Evolutionary conservation across 2,329 filamentous ascomycete species (phyloP).

Genomic region (Waltergamsia citrina): DNA sequence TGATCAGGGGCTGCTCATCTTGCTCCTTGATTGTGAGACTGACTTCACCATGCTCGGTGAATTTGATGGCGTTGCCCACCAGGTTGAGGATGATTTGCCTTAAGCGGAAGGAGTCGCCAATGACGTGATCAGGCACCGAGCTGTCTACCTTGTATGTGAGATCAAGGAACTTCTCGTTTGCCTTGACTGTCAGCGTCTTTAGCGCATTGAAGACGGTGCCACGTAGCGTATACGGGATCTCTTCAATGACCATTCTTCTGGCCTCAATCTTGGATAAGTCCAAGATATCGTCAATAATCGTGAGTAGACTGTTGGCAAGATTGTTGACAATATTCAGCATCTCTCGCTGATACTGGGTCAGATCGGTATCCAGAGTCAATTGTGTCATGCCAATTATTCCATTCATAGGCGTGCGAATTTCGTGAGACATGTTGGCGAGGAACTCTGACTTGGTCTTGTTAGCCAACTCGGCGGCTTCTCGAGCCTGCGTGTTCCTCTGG

Average conservation of each 20-base stretch:
- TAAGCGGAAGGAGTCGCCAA: constrained; percentile 92
- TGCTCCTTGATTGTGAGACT: constrained; percentile 76
- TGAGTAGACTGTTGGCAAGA: constrained; percentile 81
- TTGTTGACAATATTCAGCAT: constrained; percentile 99
- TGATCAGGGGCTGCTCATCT: constrained; percentile 54
- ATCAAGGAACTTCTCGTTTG: constrained; percentile 90
- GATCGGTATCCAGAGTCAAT: constrained; percentile 73
- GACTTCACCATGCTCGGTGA: constrained; percentile 93
- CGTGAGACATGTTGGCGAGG: constrained; percentile 97
- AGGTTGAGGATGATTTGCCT: constrained; percentile 95
- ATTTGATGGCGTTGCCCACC: constrained; percentile 97
- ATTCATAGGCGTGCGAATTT: constrained; percentile 95
- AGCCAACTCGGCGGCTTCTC: constrained; percentile 90
- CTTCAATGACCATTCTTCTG: constrained; percentile 95
- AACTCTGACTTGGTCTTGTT: constrained; percentile 99
- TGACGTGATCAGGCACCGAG: constrained; percentile 87
- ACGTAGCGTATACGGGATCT: constrained; percentile 90
- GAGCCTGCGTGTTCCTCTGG: constrained; percentile 88
- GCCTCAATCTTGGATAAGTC: constrained; percentile 81
- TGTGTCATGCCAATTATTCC: constrained; percentile 98
- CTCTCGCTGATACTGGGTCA: constrained; percentile 85
- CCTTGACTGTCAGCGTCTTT: constrained; percentile 94
- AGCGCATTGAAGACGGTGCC: constrained; percentile 95
- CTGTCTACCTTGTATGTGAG: constrained; percentile 90
- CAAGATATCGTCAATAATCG: constrained; percentile 84